Base-by-base conservation (phyloP, 2,329 filamentous ascomycete species). In the Neofusicoccum laricinum region DNA sequence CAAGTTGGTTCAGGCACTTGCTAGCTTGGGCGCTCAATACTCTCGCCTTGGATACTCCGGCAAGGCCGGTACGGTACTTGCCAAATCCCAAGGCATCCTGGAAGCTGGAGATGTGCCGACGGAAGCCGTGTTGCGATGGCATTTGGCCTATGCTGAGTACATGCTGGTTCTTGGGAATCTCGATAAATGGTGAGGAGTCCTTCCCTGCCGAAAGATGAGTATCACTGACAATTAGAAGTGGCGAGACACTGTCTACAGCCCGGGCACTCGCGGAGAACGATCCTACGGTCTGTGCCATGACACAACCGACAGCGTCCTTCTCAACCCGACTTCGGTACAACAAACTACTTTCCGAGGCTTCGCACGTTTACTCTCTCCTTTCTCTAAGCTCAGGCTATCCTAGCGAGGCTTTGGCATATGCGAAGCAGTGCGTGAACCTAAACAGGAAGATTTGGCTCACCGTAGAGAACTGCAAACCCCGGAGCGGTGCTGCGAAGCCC, bases 61-160 rank as follows among this genome's bases (percentile, higher is more conserved):
- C 48, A 85, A 85, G 70, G 86, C 87, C 50, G 81, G 81, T 6
- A 71, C 82, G 4, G 74, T 83, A 2, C 81, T 97, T 15, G 81
- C 83, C 0, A 82, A 84, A 63, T 86, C 87, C 2, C 83, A 88
- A 67, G 75, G 79, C 19, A 81, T 84, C 58, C 68, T 83, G 5
- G 71, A 73, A 11, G 74, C 53, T 6, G 30, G 34, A 45, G 73
- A 74, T 1, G 68, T 81, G 1, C 79, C 81, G 2, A 75, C 77
- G 10, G 76, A 83, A 57, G 78, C 82, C 14, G 77, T 74, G 32
- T 69, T 89, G 14, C 80, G 81, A 38, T 90, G 90, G 73, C 85
- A 93, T 68, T 78, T 97, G 6, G 86, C 88, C 0, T 87, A 88
- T 66, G 88, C 90, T 0, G 91, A 96, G 73, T 92, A 93, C 73